These are phyloP conservation scores for Stellera chamaejasme DNA, from an alignment of 345 rosid genomes.

Conservation along the genomic window DNA sequence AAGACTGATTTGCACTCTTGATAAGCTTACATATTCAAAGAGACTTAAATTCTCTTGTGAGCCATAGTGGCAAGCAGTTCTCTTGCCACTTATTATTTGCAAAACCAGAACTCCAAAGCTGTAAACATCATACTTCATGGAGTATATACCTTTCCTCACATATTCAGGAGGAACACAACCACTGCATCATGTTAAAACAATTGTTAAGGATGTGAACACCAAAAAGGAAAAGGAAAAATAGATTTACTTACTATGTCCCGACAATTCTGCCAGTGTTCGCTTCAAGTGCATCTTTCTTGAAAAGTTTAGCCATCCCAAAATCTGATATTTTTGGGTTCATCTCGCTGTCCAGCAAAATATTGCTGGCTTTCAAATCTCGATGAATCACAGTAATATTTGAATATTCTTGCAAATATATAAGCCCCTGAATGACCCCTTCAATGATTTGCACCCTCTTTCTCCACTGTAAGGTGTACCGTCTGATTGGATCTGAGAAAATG, in stretches of 20 bases:
- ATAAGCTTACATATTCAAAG: constrained; percentile 1
- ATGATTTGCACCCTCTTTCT: neutral
- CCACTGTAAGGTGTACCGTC: constrained; percentile 9
- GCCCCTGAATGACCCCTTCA: constrained; percentile 22
- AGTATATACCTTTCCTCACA: neutral
- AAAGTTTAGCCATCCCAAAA: constrained; percentile 12
- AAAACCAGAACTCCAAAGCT: constrained; percentile 9
- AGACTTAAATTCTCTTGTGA: neutral
- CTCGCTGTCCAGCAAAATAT: constrained; percentile 1
- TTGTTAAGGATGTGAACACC: neutral
- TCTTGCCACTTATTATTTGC: constrained; percentile 9
- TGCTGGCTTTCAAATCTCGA: constrained; percentile 14
- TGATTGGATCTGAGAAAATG: constrained; percentile 6
- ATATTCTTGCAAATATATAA: constrained; percentile 25
- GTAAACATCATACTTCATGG: constrained; percentile 9
- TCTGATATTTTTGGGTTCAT: constrained; percentile 8
- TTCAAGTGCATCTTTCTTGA: constrained; percentile 3
- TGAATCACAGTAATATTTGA: constrained; percentile 19
- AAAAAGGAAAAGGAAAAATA: neutral
- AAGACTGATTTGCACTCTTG: no score
- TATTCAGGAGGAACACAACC: constrained; percentile 15
- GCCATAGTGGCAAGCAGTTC: constrained; percentile 1
- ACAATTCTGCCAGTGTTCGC: constrained; percentile 10
- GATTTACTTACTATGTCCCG: constrained; percentile 8
- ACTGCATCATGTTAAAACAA: constrained; percentile 5